These are phyloP conservation scores for Phanerochaete sordida DNA, from an alignment of 768 basidiomycete species.

Conservation along the genomic window DNA sequence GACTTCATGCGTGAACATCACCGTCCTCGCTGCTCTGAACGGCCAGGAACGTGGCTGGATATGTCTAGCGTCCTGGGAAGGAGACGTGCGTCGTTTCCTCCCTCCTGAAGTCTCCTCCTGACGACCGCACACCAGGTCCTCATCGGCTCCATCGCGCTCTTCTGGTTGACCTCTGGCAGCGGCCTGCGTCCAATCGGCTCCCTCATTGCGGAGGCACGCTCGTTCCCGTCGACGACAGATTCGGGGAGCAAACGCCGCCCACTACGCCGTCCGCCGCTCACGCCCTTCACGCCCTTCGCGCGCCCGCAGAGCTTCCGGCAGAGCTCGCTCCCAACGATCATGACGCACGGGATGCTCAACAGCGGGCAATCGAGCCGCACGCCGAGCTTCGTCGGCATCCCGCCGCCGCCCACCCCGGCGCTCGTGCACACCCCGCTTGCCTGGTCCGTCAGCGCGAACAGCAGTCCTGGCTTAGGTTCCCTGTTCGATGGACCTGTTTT, in stretches of 20 bases:
- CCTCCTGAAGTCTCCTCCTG: background rate
- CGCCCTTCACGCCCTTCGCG: background rate
- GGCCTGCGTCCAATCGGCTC: conserved; percentile 6
- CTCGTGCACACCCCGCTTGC: background rate
- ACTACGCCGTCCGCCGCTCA: background rate
- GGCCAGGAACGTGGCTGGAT: conserved; percentile 47
- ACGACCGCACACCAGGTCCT: conserved; percentile 32
- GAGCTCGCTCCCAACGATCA: conserved; percentile 7
- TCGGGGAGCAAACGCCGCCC: background rate
- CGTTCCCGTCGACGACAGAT: background rate
- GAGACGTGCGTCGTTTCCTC: conserved; percentile 27
- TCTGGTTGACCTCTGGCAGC: conserved; percentile 39
- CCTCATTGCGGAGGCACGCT: conserved; percentile 2
- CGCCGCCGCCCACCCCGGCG: background rate
- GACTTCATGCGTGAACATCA: conserved; percentile 48
- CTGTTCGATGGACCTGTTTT: background rate
- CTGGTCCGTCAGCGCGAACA: background rate
- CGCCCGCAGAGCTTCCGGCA: background rate
- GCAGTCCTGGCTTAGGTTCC: background rate
- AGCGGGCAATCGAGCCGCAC: background rate
- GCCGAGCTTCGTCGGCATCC: background rate
- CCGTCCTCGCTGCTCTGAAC: conserved; percentile 41
- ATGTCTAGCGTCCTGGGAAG: conserved; percentile 38
- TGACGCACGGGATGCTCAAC: conserved; percentile 1
- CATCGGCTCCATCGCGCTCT: conserved; percentile 43